A percentile compares a stretch with the other conserved stretches of the same genome.
Evolutionary conservation across 805 yeast genomes (phyloP).

Genomic region (Wickerhamiella dianesei): DNA sequence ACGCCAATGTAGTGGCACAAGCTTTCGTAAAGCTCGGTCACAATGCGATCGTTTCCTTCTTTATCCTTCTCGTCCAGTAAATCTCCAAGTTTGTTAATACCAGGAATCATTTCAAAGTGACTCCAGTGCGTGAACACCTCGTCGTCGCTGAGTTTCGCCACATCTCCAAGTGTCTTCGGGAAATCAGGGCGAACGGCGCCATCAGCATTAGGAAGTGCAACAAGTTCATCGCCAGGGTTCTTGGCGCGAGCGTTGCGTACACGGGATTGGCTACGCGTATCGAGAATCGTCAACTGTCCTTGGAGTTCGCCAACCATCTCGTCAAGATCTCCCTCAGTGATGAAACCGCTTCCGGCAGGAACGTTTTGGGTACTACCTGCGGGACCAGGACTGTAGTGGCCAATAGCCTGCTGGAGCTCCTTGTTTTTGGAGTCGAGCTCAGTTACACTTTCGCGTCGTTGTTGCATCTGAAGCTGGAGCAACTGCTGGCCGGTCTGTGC

Average conservation of each 20-base stretch:
- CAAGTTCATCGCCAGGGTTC: slow-evolving; percentile 1
- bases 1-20: slow-evolving; percentile 12
- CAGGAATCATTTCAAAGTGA: slow-evolving; percentile 14
- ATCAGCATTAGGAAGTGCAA: slow-evolving; percentile 16
- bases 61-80: slow-evolving; percentile 7
- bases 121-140: slow-evolving; percentile 15
- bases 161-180: slow-evolving; percentile 11
- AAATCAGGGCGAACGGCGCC: slow-evolving; percentile 13
- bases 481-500: slow-evolving; percentile 72
- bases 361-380: slow-evolving; percentile 10
- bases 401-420: slow-evolving; percentile 17
- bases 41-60: slow-evolving; percentile 9
- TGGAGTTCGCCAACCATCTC: slow-evolving; percentile 83
- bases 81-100: slow-evolving; percentile 13
- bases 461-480: slow-evolving; percentile 49
- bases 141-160: slow-evolving; percentile 9
- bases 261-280: slow-evolving; percentile 64
- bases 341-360: slow-evolving; percentile 21
- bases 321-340: slow-evolving; percentile 70
- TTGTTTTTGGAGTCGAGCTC: slow-evolving; percentile 15
- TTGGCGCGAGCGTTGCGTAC: slow-evolving; percentile 44
- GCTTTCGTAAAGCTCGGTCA: slow-evolving; percentile 14
- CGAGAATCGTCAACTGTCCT: slow-evolving; percentile 64
- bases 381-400: slow-evolving; percentile 11
- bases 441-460: slow-evolving; percentile 28